phyloP scores from a whole-genome alignment of 2,329 filamentous ascomycete species.

The Sporothrix mexicana region DNA sequence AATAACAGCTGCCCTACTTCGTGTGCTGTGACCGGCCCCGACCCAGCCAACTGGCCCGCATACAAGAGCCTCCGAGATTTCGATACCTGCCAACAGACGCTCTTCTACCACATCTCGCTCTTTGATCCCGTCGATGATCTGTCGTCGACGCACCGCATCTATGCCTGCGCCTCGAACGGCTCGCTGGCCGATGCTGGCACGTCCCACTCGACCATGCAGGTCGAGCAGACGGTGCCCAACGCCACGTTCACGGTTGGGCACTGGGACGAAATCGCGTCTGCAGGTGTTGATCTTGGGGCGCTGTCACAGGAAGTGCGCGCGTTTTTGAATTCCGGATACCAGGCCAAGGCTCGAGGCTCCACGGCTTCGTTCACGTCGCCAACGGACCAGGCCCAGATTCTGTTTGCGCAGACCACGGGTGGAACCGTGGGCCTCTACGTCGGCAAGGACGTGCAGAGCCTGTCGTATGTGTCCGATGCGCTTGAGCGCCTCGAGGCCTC shows the following conservation, averaged over 20 bases:
- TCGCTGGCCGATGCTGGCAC: too few species aligned
- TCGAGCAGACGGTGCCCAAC: too few species aligned
- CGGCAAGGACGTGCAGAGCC: not conserved
- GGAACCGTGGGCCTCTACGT: not conserved
- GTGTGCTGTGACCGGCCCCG: not conserved
- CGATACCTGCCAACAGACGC: not conserved
- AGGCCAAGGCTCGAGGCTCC: not conserved
- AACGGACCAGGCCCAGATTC: too few species aligned
- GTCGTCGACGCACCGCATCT: too few species aligned
- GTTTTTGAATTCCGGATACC: not conserved
- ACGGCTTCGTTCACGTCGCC: not conserved
- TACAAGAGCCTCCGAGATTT: constrained; percentile 6
- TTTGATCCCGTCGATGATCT: too few species aligned
- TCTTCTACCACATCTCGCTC: too few species aligned
- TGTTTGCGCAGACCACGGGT: not conserved
- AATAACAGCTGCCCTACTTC: constrained; percentile 12
- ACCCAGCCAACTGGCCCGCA: constrained; percentile 13
- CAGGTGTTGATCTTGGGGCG: not conserved
- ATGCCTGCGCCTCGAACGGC: too few species aligned
- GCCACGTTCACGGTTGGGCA: too few species aligned
- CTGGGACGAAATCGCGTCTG: too few species aligned
- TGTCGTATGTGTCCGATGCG: not conserved
- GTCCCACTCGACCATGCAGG: too few species aligned
- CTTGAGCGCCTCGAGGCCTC: not conserved
- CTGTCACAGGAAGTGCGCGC: not conserved